Conservation (phyloP, 257 asterid species). For the Capsicum baccatum region DNA sequence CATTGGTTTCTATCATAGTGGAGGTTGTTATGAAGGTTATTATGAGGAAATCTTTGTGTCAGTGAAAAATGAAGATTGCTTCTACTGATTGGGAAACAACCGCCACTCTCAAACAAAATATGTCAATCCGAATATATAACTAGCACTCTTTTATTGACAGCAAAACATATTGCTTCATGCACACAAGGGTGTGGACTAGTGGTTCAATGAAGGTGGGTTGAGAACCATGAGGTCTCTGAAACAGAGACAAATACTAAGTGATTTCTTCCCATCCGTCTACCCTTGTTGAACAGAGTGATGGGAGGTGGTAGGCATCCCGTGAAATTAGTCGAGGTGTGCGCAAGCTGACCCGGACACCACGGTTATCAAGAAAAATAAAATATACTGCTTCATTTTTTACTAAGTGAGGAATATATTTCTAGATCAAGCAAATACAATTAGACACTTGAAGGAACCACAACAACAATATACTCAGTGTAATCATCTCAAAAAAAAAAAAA, state of each 20-base stretch:
- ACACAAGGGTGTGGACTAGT: too few species aligned
- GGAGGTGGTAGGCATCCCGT: too few species aligned
- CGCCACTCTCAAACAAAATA: conserved; percentile 12
- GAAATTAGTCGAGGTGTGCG: too few species aligned
- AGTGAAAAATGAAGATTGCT: background rate
- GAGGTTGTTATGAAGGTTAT: background rate
- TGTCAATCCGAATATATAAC: background rate
- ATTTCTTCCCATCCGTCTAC: too few species aligned
- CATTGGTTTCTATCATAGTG: background rate
- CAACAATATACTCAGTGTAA: background rate
- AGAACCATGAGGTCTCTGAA: too few species aligned
- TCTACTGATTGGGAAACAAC: conserved; percentile 15
- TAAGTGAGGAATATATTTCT: background rate
- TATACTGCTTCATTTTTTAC: background rate
- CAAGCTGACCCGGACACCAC: too few species aligned
- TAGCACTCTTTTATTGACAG: background rate
- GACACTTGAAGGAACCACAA: background rate
- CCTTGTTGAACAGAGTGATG: too few species aligned
- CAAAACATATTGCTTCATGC: background rate
- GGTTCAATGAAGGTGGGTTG: too few species aligned
- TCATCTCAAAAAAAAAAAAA: background rate
- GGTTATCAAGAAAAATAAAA: background rate
- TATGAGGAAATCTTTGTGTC: background rate
- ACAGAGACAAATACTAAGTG: too few species aligned
- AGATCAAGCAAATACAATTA: background rate